Evolutionary conservation across 805 yeast genomes (phyloP), one percentile per base, ranked within the genome.

Genomic region (Grigorovia transvaalensis): DNA sequence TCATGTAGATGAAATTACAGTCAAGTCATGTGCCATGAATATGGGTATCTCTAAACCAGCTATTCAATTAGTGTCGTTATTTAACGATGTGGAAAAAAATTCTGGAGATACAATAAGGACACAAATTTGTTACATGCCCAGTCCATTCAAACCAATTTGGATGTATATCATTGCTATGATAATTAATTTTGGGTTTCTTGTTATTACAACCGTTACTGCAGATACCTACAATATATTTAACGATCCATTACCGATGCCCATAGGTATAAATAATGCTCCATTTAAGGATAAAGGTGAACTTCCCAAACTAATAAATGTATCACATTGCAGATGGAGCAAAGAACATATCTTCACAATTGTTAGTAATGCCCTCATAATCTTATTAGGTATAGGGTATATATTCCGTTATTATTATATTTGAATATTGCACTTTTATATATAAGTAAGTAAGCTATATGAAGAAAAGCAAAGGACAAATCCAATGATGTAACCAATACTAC

Each of bases 11-110:
- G 99, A 93, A 65, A 80, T 85, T 56, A 88, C 96, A 0, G 89
- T 90, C 30, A 93, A 93, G 66, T 81, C 95, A 3, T 80, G 85
- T 50, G 84, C 96, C 13, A 86, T 93, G 95, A 90, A 96, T 20
- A 86, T 88, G 82, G 98, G 98, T 0, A 81, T 93, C 30, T 68
- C 73, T 50, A 73, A 74, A 50, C 99, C 99, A 0, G 98, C 96
- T 0, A 78, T 89, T 46, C 96, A 93, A 64, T 66, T 93, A 48
- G 67, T 93, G 6, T 80, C 96, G 0, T 72, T 93, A 45, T 66
- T 75, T 60, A 80, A 81, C 7, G 50, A 51, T 17, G 46, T 47
- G 3, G 48, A 23, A 23, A 23, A 23, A 23, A 23, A 50, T 49
- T 61, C 51, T 8, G 46, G 53, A 2, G 50, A 53, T 29, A 51